Evolutionary conservation across 345 rosid genomes (phyloP), one percentile per base, ranked within the genome.

Genomic region (Camelina hispida): DNA sequence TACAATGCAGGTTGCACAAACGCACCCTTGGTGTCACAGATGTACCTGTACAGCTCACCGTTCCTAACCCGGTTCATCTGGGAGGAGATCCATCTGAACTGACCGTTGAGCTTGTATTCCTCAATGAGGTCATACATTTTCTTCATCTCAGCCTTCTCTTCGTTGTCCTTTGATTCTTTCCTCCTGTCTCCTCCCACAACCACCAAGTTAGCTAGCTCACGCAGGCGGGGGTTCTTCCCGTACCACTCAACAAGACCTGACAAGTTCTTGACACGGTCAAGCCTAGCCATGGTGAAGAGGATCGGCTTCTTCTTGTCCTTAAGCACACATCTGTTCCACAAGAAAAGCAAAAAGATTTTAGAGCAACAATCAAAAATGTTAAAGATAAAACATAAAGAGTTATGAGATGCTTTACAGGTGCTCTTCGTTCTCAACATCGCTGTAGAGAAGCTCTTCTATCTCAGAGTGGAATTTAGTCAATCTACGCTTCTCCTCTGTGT

Each of bases 131-230:
- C 78, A 16, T 84, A 75, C 91, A 93, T 91, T 79, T 85, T 93
- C 84, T 91, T 88, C 97, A 93, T 93, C 81, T 93, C 97, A 0
- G 97, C 87, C 58, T 91, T 89, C 84, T 93, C 98, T 82, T 93
- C 97, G 59, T 85, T 74, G 78, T 93, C 98, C 56, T 93, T 87
- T 1, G 98, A 91, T 37, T 93, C 93, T 85, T 91, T 93, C 71
- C 97, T 85, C 83, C 96, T 81, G 73, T 91, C 97, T 23, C 97
- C 97, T 34, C 98, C 98, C 0, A 91, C 98, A 7, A 93, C 96
- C 1, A 93, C 98, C 28, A 91, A 88, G 86, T 93, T 93, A 30
- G 71, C 92, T 6, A 91, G 73, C 48, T 91, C 93, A 2, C 97
- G 91, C 0, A 93, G 82, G 79, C 73, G 82, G 1, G 74, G 12